Evolutionary conservation across 768 basidiomycete genomes (phyloP), one percentile per base, ranked within the genome.

Genomic region (Suillus brevipes): DNA sequence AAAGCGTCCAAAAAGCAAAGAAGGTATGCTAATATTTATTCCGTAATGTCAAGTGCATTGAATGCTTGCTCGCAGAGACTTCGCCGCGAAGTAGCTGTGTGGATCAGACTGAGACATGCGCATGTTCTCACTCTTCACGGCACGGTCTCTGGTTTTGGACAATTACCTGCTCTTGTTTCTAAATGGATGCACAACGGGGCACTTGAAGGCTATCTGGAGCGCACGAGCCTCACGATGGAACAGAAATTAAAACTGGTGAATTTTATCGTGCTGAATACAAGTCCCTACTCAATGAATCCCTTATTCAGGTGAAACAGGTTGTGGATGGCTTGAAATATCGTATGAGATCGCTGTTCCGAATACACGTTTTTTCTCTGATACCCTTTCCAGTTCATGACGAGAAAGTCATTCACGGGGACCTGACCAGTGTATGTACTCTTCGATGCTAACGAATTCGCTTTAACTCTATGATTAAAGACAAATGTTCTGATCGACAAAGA

Each of bases 371-470:
- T 7, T 34, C 20, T 23, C 56, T 57, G 36, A 57, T 36, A 37
- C 37, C 55, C 6, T 57, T 36, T 37, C 36, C 37, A 57, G 56
- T 57, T 37, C 56, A 57, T 5, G 36, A 37, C 23, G 13, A 37
- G 6, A 1, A 5, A 14, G 14, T 57, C 23, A 37, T 37, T 23
- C 56, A 57, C 1, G 56, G 56, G n/a, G 56, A 57, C 14, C 36
- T 57, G 56, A 57, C 56, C n/a, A 57, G 56, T 37, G 56, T 57
- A 57, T 36, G 56, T 9, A 57, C 14, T 23, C n/a, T 37, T 57
- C 4, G 5, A 37, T 9, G 7, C n/a, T 23, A 23, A n/a, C 0
- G 13, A 16, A 7, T 23, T 14, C n/a, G 14, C 23, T 4, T n/a
- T 57, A 37, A 57, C 56, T 2, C 12, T 18, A 37, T 57, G 1